Evolutionary conservation across 1,139 yeast species (phyloP).

Genomic region (Taiozyma sp.): DNA sequence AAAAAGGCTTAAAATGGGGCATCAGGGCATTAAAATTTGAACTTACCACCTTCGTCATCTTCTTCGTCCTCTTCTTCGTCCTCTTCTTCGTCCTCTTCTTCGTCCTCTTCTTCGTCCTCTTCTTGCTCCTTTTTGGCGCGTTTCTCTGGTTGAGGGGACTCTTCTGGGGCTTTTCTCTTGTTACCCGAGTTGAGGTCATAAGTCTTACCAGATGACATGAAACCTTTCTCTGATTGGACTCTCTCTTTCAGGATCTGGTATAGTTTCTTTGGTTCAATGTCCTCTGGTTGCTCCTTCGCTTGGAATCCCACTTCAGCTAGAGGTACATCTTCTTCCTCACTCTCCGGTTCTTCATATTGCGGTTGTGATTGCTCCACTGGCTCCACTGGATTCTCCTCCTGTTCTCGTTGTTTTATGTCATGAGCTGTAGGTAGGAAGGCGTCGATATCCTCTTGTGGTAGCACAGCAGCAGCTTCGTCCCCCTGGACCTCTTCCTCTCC

Average conservation of each 20-base stretch:
- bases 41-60: constrained; percentile 20
- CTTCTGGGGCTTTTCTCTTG: constrained; percentile 1
- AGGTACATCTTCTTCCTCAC: constrained; percentile 17
- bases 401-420: constrained; percentile 5
- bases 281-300: constrained; percentile 4
- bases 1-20: neutral
- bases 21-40: constrained; percentile 22
- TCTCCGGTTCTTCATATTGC: constrained; percentile 4
- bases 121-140: neutral
- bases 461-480: constrained; percentile 12
- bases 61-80: no score
- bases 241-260: constrained; percentile 39
- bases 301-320: constrained; percentile 20
- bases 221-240: constrained; percentile 17
- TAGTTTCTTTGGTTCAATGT: constrained; percentile 27
- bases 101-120: constrained; percentile 10
- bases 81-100: constrained; percentile 15
- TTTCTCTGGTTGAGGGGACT: neutral
- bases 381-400: constrained; percentile 2
- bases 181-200: constrained; percentile 22
- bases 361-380: constrained; percentile 1
- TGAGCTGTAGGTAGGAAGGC: constrained; percentile 21
- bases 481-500: constrained; percentile 9
- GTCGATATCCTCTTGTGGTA: constrained; percentile 28
- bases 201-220: constrained; percentile 25